Conservation (phyloP, 192 early-diverging fungal genomes). For the Coemansia sp. region DNA sequence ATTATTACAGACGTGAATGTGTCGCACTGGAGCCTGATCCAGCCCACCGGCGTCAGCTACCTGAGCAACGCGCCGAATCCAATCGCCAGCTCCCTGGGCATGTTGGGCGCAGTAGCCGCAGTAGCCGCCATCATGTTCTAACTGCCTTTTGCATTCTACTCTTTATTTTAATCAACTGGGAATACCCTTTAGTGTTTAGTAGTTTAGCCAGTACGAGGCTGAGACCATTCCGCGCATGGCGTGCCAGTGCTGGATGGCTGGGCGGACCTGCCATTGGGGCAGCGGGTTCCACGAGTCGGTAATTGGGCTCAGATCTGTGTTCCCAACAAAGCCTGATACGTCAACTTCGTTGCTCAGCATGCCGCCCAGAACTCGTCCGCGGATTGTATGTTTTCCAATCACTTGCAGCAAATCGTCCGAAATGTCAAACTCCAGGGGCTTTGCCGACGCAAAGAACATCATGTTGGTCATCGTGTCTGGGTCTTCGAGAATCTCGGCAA, state of each 20-base stretch:
- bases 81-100: background rate
- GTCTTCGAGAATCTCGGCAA: conserved; percentile 58
- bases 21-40: conserved; percentile 43
- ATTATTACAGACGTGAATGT: conserved; percentile 36
- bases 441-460: conserved; percentile 63
- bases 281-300: conserved; percentile 67
- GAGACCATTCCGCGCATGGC: conserved; percentile 70
- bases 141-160: background rate
- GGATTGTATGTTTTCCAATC: conserved; percentile 25
- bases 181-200: conserved; percentile 32
- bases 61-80: conserved; percentile 29
- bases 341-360: conserved; percentile 57
- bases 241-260: conserved; percentile 70
- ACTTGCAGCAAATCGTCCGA: conserved; percentile 32
- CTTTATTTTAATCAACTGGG: background rate
- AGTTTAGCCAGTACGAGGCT: conserved; percentile 71
- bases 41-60: conserved; percentile 44
- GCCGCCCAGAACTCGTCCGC: conserved; percentile 40
- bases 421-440: conserved; percentile 52
- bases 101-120: conserved; percentile 6
- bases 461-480: conserved; percentile 60
- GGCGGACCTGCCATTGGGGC: conserved; percentile 56
- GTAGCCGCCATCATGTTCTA: conserved; percentile 22
- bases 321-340: conserved; percentile 27
- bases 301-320: conserved; percentile 49